Evolutionary conservation across 1,139 yeast species (phyloP), one percentile per base, ranked within the genome.

Genomic region (Pichia sp.): DNA sequence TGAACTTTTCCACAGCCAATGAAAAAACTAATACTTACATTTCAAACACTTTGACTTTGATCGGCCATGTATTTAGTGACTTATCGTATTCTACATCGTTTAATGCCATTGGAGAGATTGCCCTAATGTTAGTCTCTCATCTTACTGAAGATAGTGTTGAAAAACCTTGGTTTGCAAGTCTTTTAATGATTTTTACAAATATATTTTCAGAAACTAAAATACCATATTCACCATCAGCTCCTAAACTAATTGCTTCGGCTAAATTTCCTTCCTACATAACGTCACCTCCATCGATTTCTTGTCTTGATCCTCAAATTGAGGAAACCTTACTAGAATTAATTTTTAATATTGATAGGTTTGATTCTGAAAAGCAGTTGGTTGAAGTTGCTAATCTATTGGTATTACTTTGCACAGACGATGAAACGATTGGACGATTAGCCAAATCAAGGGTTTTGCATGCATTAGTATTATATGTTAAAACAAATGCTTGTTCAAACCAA

Each of bases 311-410:
- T 3, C 63, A 52, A 1, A 42, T 59, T 1, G 66, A 65, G 34
- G 61, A 63, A 3, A 48, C 55, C 1, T 58, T 85, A 1, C 74
- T 82, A 47, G 66, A 70, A 0, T 56, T 62, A 0, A 44, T 84
- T 23, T 54, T 77, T 2, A 52, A 61, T 2, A 60, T 75, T 4
- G 64, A 66, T 3, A 66, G 66, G 0, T 59, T 79, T 8, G 58
- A 67, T 1, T 69, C 68, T 35, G 68, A 73, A 22, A 66, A 71
- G 34, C 63, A 77, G 2, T 82, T 83, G 0, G 53, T 73, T 2
- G 73, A 79, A 0, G 61, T 79, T 2, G 69, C 78, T 11, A 68
- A 80, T 33, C 56, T 82, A 1, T 60, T 84, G 46, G 70, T 80
- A 0, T 58, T 82, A 10, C 76, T 73, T 51, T 70, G 87, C 9